These are phyloP conservation scores for Plantago coronopus DNA, from an alignment of 305 asterid genomes.

Conservation along the genomic window DNA sequence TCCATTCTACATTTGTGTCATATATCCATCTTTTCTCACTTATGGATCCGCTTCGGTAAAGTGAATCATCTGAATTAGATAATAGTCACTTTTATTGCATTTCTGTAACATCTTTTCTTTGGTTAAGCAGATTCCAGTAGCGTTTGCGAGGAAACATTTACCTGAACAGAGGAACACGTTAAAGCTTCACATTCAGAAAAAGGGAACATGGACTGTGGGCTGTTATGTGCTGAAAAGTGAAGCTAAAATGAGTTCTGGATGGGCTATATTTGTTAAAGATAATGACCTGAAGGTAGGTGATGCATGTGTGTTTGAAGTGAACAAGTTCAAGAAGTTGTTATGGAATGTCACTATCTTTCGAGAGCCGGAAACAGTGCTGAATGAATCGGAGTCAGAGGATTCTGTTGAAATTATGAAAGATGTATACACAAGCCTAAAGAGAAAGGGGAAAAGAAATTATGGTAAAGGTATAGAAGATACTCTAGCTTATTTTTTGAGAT, in stretches of 20 bases:
- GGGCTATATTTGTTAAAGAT: background rate
- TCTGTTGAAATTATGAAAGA: constrained; percentile 16
- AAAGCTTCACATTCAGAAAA: background rate
- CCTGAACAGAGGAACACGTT: background rate
- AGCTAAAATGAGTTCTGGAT: background rate
- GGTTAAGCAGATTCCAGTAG: constrained; percentile 14
- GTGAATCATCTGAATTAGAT: background rate
- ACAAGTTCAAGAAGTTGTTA: background rate
- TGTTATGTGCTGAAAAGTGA: background rate
- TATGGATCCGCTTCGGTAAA: constrained; percentile 17
- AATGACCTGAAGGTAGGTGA: constrained; percentile 5
- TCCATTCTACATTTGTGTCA: constrained; percentile 19
- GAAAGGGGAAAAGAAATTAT: background rate
- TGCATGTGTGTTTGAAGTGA: constrained; percentile 12
- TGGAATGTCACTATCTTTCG: constrained; percentile 9
- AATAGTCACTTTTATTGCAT: background rate
- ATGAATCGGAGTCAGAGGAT: constrained; percentile 13
- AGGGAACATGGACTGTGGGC: constrained; percentile 1
- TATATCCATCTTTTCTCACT: constrained; percentile 26
- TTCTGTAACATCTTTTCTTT: too few species aligned
- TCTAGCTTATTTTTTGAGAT: background rate
- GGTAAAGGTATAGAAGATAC: background rate
- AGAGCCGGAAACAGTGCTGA: too few species aligned
- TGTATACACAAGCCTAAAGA: background rate
- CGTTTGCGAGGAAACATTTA: constrained; percentile 13